Percentiles rank a stretch among this genome's conserved stretches.
phyloP scores from a whole-genome alignment of 1,284 basidiomycete species.

The Boletus mariae region DNA sequence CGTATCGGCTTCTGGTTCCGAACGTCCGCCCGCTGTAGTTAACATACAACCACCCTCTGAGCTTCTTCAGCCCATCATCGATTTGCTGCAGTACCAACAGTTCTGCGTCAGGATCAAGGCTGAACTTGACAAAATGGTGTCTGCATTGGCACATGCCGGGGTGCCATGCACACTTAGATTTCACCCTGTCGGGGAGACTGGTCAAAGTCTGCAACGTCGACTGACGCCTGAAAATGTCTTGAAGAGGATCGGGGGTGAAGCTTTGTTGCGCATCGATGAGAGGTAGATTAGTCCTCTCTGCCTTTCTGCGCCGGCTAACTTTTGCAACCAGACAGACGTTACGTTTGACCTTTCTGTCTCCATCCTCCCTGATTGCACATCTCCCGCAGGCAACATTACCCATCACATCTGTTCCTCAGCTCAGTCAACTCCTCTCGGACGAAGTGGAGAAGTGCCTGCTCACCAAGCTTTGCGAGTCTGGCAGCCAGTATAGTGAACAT shows the following conservation, averaged over 20 bases:
- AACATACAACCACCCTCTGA: constrained; percentile 30
- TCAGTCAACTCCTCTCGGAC: constrained; percentile 69
- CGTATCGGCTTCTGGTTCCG: constrained; percentile 36
- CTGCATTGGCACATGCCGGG: constrained; percentile 49
- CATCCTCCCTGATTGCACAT: constrained; percentile 67
- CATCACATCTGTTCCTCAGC: constrained; percentile 69
- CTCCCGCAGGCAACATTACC: constrained; percentile 70
- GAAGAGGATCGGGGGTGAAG: constrained; percentile 59
- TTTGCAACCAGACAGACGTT: constrained; percentile 54
- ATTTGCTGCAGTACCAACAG: constrained; percentile 70
- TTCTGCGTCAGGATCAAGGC: constrained; percentile 61
- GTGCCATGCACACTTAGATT: constrained; percentile 59
- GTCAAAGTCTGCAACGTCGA: constrained; percentile 43
- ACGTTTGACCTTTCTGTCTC: constrained; percentile 68
- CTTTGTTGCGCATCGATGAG: constrained; percentile 62
- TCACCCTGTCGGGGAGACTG: constrained; percentile 63
- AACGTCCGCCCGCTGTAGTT: constrained; percentile 18
- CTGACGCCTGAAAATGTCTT: constrained; percentile 29
- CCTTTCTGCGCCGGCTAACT: background rate
- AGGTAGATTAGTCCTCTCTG: constrained; percentile 37
- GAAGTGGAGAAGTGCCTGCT: constrained; percentile 69
- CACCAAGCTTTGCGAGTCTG: constrained; percentile 62
- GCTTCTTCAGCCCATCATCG: constrained; percentile 66
- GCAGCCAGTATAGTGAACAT: constrained; percentile 50
- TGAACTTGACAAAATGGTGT: constrained; percentile 52